These are phyloP conservation scores for Tetrahymena elliotti DNA, from an alignment of 73 alveolate species.

Conservation along the genomic window DNA sequence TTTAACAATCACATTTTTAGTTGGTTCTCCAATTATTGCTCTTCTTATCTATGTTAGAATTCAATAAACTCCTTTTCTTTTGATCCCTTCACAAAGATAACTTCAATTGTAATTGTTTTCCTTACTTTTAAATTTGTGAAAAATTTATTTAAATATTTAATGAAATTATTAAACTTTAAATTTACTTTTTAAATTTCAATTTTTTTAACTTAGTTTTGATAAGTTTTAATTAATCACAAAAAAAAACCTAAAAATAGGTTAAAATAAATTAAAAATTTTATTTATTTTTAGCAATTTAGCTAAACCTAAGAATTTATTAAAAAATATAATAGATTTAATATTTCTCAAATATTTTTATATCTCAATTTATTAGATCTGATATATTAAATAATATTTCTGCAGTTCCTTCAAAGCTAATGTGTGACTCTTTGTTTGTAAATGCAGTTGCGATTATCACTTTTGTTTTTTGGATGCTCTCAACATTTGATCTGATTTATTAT, in stretches of 20 bases:
- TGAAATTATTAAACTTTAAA: too few relatives aligned
- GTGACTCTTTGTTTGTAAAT: slow-evolving; percentile 15
- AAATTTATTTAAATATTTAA: background rate
- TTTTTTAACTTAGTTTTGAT: too few relatives aligned
- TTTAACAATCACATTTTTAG: background rate
- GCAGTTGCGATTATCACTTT: slow-evolving; percentile 4
- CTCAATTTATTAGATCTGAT: background rate
- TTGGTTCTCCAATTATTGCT: slow-evolving; percentile 10
- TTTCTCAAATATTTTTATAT: too few relatives aligned
- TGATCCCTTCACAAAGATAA: slow-evolving; percentile 12
- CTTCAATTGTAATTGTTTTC: background rate
- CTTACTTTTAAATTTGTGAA: background rate
- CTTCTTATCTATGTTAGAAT: slow-evolving; percentile 7
- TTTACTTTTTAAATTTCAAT: too few relatives aligned
- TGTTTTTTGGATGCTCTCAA: slow-evolving; percentile 21
- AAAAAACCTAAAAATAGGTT: too few relatives aligned
- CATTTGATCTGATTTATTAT: slow-evolving; percentile 21
- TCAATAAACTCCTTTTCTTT: background rate
- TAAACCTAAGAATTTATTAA: too few relatives aligned
- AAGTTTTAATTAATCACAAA: too few relatives aligned
- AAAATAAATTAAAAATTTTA: too few relatives aligned
- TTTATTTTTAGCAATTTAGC: too few relatives aligned
- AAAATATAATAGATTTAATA: too few relatives aligned
- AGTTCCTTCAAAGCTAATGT: slow-evolving; percentile 9
- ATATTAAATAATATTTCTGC: background rate